A percentile compares a stretch with the other conserved stretches of the same genome.
Conservation (phyloP, 108 stramenopile species). For the Skeletonema tropicum region DNA sequence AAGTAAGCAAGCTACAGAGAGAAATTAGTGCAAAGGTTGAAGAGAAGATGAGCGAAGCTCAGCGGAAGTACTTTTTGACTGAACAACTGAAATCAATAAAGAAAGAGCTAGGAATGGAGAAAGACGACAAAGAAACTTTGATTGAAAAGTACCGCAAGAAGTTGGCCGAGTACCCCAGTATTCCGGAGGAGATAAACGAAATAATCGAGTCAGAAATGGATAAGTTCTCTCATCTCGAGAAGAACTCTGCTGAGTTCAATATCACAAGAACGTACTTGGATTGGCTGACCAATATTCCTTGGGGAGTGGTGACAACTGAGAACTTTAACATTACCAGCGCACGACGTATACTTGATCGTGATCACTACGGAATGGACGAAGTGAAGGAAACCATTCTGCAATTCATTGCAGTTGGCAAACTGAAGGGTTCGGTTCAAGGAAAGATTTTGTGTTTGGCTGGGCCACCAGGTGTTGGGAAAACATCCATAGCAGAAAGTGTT, state of each 20-base stretch:
- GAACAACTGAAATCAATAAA: slow-evolving; percentile 99
- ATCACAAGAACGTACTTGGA: slow-evolving; percentile 95
- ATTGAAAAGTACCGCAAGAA: slow-evolving; percentile 90
- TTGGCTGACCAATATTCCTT: slow-evolving; percentile 96
- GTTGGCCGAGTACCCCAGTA: slow-evolving; percentile 61
- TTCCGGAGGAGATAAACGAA: slow-evolving; percentile 77
- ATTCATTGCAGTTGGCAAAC: slow-evolving; percentile 97
- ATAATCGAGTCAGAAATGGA: slow-evolving; percentile 91
- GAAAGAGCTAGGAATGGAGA: slow-evolving; percentile 98
- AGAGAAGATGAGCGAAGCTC: slow-evolving; percentile 93
- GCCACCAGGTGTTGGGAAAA: slow-evolving; percentile 91
- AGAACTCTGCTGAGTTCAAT: slow-evolving; percentile 96
- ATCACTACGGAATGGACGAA: slow-evolving; percentile 97
- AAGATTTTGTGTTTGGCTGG: slow-evolving; percentile 96
- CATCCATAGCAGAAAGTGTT: slow-evolving; percentile 88
- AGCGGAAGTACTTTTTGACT: slow-evolving; percentile 93
- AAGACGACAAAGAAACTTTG: slow-evolving; percentile 95
- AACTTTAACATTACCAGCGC: slow-evolving; percentile 89
- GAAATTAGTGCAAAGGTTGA: slow-evolving; percentile 95
- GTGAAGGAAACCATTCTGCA: slow-evolving; percentile 97
- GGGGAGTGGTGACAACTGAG: slow-evolving; percentile 86
- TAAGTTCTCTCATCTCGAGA: slow-evolving; percentile 90
- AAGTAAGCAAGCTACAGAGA: slow-evolving; percentile 91
- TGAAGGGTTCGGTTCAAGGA: slow-evolving; percentile 91
- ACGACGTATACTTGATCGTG: slow-evolving; percentile 77